Base-by-base conservation (phyloP, 495 filamentous ascomycete genomes). In the Neurospora terricola region DNA sequence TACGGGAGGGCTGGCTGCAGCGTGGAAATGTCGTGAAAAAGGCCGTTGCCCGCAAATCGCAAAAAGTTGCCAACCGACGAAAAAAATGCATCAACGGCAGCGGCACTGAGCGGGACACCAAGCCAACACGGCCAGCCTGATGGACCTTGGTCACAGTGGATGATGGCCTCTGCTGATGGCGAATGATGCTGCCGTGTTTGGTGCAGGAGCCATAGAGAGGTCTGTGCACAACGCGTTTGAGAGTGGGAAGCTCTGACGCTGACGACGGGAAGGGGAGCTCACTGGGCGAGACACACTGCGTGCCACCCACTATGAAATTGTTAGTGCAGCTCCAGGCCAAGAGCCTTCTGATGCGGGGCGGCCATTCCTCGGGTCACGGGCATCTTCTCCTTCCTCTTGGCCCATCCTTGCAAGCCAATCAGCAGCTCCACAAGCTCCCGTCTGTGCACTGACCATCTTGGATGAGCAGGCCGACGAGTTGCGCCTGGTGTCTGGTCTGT, bases 31-130 rank as follows among this genome's bases (percentile, higher is more conserved):
- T 78, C 71, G 69, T 27, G 76, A 75, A 83, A 82, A 78, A 70
- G 48, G 38, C 73, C 42, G 76, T 85, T 78, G 78, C 81, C 82
- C 81, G 84, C 83, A 77, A 66, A 66, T 81, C 81, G 84, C 83
- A 81, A 82, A 83, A 76, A 78, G 84, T 85, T 84, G 82, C 81
- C 71, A 76, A 74, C 75, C 75, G 76, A 76, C 76, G 48, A 78
- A 80, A 82, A 66, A 78, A 77, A 75, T 75, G 73, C 73, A 71
- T 54, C 73, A 73, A 72, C 39, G 73, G 73, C 72, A 77, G 73
- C 76, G 54, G 54, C 54, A 66, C 54, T 34, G 54, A 34, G 54
- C 54, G 54, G 54, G 54, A 66, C 54, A 66, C 54, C 54, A 59
- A 59, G 48, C 48, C 48, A 71, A 71, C 66, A 70, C 68, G 34